These are phyloP conservation scores for Metschnikowia gelsemii DNA, from an alignment of 805 yeast genomes.

Conservation along the genomic window DNA sequence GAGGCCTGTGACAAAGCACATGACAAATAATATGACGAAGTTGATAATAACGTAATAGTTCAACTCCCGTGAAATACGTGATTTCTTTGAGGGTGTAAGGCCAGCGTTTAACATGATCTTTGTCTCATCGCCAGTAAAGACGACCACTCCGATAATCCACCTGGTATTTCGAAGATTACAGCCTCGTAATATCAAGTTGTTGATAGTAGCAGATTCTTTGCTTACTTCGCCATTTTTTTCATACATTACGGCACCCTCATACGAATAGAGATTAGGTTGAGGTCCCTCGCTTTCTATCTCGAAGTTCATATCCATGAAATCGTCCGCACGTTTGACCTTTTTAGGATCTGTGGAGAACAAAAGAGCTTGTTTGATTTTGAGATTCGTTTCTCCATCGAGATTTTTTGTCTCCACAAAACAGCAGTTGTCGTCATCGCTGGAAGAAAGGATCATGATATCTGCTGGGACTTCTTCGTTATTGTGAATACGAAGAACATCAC, in stretches of 20 bases:
- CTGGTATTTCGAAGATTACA: slow-evolving; percentile 76
- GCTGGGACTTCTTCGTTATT: slow-evolving; percentile 81
- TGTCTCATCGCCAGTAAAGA: slow-evolving; percentile 76
- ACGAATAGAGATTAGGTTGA: slow-evolving; percentile 71
- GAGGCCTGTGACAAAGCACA: slow-evolving; percentile 70
- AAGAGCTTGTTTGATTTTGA: slow-evolving; percentile 69
- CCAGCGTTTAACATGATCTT: slow-evolving; percentile 83
- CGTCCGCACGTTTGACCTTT: slow-evolving; percentile 40
- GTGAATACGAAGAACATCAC: slow-evolving; percentile 68
- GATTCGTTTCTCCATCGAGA: slow-evolving; percentile 76
- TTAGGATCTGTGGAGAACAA: slow-evolving; percentile 55
- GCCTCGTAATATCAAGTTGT: slow-evolving; percentile 71
- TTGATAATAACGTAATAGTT: slow-evolving; percentile 69
- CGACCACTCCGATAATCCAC: slow-evolving; percentile 78
- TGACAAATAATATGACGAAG: slow-evolving; percentile 58
- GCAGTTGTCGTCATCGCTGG: slow-evolving; percentile 66
- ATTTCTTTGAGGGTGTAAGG: slow-evolving; percentile 72
- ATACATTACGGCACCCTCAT: slow-evolving; percentile 62
- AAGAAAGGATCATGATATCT: slow-evolving; percentile 60
- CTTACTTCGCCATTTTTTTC: slow-evolving; percentile 18
- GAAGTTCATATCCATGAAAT: slow-evolving; percentile 45
- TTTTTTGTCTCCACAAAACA: slow-evolving; percentile 81
- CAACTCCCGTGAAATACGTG: slow-evolving; percentile 70
- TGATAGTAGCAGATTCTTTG: slow-evolving; percentile 67
- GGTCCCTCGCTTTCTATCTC: slow-evolving; percentile 85